A percentile compares a stretch with the other conserved stretches of the same genome.
Evolutionary conservation across 78 protist species (phyloP).

Genomic region (Emiliania huxleyi): DNA sequence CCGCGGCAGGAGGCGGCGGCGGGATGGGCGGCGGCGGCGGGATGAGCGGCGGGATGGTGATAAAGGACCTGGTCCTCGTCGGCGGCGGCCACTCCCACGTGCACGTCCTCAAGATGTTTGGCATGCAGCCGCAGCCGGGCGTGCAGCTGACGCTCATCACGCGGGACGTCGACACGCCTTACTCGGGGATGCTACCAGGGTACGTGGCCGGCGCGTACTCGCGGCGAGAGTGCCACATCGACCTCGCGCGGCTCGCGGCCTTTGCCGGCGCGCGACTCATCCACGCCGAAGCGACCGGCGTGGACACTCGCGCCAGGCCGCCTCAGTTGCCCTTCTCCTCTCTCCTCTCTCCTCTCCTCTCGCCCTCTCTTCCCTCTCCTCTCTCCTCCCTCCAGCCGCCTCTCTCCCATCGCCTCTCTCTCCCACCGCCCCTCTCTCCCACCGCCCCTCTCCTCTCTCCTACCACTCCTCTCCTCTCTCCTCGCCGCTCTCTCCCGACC

Average conservation of each 20-base stretch:
- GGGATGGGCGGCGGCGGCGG: not conserved
- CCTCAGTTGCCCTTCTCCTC: too few species aligned
- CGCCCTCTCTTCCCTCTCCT: too few species aligned
- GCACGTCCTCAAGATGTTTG: conserved; percentile 31
- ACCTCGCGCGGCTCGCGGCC: not conserved
- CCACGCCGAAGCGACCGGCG: conserved; percentile 35
- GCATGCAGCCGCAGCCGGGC: conserved; percentile 46
- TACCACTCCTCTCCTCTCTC: too few species aligned
- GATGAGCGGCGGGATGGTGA: not conserved
- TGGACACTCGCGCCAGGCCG: too few species aligned
- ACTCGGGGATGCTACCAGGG: conserved; percentile 48
- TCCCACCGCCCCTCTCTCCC: too few species aligned
- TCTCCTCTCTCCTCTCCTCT: too few species aligned
- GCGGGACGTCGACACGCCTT: conserved; percentile 51
- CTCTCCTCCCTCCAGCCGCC: too few species aligned
- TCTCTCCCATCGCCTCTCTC: too few species aligned
- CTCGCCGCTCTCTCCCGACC: too few species aligned
- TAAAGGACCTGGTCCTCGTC: conserved; percentile 47
- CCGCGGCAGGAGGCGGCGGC: not conserved
- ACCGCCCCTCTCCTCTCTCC: too few species aligned
- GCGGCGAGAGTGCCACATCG: conserved; percentile 50
- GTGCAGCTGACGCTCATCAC: conserved; percentile 39
- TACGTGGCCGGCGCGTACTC: conserved; percentile 43
- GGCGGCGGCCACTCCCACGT: conserved; percentile 62
- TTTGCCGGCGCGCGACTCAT: not conserved